Evolutionary conservation across 208 protist genomes (phyloP), one percentile per base, ranked within the genome.

Genomic region (Wallacemonas sp.): DNA sequence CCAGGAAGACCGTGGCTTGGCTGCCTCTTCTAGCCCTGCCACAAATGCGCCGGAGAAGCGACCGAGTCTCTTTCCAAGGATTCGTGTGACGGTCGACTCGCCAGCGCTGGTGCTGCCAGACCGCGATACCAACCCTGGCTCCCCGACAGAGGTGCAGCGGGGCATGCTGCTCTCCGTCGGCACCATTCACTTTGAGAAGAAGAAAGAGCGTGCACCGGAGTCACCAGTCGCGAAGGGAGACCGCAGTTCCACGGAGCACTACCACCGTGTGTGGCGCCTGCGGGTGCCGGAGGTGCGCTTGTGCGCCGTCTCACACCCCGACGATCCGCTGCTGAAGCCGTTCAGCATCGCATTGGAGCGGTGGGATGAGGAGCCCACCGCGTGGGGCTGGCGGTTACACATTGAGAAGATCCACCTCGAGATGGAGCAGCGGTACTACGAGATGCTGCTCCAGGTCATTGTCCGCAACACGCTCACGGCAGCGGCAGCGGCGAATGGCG

Each of bases 371-470:
- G 51, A 15, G 6, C 51, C 51, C 14, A 58, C 30, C 3, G 51
- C 51, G 11, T 58, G 51, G 51, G 51, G 51, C 6, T 58, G 51
- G 51, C 51, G 51, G 21, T 14, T 82, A 33, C 60, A 61, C 15
- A 27, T 87, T 11, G 66, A 69, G 31, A 38, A 45, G 14, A 47
- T 87, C 36, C 12, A 27, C 19, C 54, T 87, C 36, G 17, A 82
- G 21, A 65, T 87, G 14, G 59, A 67, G 33, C 66, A 73, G 26
- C 47, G 53, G 0, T 71, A 81, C 54, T 87, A 87, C 74, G 80
- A 87, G 68, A 54, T 79, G 31, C 49, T 87, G 19, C 56, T 87
- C n/a, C 72, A 63, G 26, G 72, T 64, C 24, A 39, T 80, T 4
- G 70, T 72, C 19, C 47, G 70, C 2, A 67, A 80, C 30, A 67